Evolutionary conservation across 768 basidiomycete genomes (phyloP), one percentile per base, ranked within the genome.

Genomic region (Amanita brunnescens): DNA sequence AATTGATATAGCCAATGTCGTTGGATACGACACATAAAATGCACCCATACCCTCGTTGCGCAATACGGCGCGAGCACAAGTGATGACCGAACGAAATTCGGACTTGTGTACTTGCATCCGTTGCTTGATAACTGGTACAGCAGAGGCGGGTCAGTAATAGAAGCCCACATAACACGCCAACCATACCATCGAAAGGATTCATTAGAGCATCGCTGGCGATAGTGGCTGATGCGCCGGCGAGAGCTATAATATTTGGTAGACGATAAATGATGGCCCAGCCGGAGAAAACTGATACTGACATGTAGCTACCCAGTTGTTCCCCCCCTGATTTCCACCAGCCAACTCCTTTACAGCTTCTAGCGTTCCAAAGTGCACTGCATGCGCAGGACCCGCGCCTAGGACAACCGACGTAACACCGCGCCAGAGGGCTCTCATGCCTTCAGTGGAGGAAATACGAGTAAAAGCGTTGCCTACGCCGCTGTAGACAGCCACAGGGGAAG

Each of bases 21-120:
- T 99, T 18, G 96, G 96, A 68, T 99, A 99, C 4, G 96, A 99
- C 53, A 99, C 83, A 68, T 97, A 99, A 75, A 99, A 98, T 7
- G 96, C 96, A 33, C 70, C 60, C 41, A 96, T 64, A 34, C 96
- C 96, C 69, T 99, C 96, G 32, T 71, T 81, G 39, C 69, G 77
- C 69, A 91, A 92, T 47, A 99, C 87, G 10, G 84, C 83, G 20
- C 78, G 77, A 51, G 93, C 91, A 58, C 92, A 93, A n/a, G 81
- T 78, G 57, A 85, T 70, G 38, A 94, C 90, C 33, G 89, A 91
- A 40, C 85, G 85, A 68, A 91, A 93, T 65, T 87, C 76, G 3
- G 96, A 98, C 62, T 88, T 82, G 70, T 94, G 93, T 51, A 98
- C 76, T 69, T 99, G 96, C 96, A 99, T 97, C 47, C 96, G 83